These are phyloP conservation scores for Puccinia horiana DNA, from an alignment of 1,284 basidiomycete species.

Conservation along the genomic window DNA sequence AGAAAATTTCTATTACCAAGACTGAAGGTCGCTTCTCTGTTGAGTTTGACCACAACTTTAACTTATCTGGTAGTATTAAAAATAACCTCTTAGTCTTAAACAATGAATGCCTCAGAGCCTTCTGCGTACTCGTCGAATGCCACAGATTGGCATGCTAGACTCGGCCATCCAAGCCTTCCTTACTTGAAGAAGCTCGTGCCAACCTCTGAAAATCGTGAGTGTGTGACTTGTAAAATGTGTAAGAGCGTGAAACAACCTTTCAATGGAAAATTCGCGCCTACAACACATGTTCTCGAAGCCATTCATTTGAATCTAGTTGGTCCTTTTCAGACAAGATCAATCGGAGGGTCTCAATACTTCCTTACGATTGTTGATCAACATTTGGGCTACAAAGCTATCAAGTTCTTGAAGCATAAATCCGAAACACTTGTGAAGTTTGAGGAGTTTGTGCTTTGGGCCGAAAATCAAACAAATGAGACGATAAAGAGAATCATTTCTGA, in stretches of 20 bases:
- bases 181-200: constrained; percentile 2
- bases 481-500: constrained; percentile 10
- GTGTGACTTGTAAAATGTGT: constrained; percentile 20
- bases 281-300: background rate
- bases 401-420: constrained; percentile 21
- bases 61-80: background rate
- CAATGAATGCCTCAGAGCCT: background rate
- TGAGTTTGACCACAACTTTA: background rate
- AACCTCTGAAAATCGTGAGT: background rate
- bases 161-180: background rate
- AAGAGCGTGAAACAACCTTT: background rate
- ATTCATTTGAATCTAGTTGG: constrained; percentile 26
- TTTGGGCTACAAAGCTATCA: background rate
- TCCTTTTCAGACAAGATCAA: background rate
- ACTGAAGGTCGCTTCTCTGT: background rate
- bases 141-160: background rate
- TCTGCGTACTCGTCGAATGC: background rate
- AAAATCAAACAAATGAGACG: background rate
- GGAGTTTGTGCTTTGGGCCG: background rate
- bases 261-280: background rate
- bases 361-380: constrained; percentile 12
- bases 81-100: background rate
- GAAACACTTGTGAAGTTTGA: background rate
- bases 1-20: background rate
- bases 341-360: constrained; percentile 10